A percentile compares a stretch with the other conserved stretches of the same genome.
Conservation (phyloP, 805 yeast species). For the Monosporozyma aquatica region DNA sequence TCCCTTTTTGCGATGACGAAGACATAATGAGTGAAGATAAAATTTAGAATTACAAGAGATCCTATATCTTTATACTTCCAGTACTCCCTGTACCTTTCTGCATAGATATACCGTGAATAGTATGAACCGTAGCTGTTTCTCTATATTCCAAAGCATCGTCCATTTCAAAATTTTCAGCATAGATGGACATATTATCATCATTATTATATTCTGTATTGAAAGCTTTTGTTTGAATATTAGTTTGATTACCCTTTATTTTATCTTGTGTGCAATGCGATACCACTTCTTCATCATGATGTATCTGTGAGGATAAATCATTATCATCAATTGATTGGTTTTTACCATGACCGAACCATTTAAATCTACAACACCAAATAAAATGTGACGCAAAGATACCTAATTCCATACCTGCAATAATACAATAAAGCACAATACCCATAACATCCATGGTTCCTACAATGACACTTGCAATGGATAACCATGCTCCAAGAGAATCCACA, state of each 20-base stretch:
- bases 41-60: not conserved
- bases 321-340: not conserved
- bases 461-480: slow-evolving; percentile 60
- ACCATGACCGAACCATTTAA: slow-evolving; percentile 23
- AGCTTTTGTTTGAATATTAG: too few species aligned
- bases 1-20: not conserved
- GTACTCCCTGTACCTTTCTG: not conserved
- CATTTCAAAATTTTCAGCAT: slow-evolving; percentile 1
- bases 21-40: too few species aligned
- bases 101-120: slow-evolving; percentile 8
- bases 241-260: not conserved
- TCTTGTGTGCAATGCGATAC: not conserved
- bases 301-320: not conserved
- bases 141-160: not conserved
- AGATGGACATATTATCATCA: not conserved
- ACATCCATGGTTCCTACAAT: slow-evolving; percentile 57
- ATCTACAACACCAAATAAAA: slow-evolving; percentile 53
- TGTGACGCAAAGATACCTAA: slow-evolving; percentile 70
- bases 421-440: slow-evolving; percentile 72
- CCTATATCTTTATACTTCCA: slow-evolving; percentile 3
- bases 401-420: slow-evolving; percentile 65
- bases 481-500: slow-evolving; percentile 75
- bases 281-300: not conserved
- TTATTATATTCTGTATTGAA: too few species aligned
- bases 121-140: slow-evolving; percentile 5